Evolutionary conservation across 805 yeast species (phyloP), one percentile per base, ranked within the genome.

Genomic region (Alloascoidea hylecoeti): DNA sequence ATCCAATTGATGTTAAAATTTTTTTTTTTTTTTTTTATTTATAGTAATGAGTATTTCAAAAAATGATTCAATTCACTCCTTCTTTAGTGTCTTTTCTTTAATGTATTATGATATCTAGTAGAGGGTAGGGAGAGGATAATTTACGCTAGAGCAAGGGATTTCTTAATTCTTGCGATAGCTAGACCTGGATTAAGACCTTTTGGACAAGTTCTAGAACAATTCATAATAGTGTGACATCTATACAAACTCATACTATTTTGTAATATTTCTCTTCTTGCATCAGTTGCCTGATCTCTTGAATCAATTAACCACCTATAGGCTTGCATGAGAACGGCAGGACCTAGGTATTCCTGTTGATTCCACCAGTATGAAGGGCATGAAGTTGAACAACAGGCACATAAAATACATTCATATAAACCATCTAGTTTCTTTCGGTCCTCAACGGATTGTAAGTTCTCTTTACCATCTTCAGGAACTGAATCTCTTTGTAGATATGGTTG

Each of bases 331-430:
- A 92, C 97, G 18, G 98, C 98, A 17, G 98, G 98, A 41, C 98
- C 98, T 51, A 92, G 68, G 65, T 92, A 92, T 69, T 92, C 94
- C 64, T 88, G 95, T 67, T 85, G 95, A 67, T 92, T 92, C 98
- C 98, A 92, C 98, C 98, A 92, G 73, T 92, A 92, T 2, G 97
- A 88, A 39, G 98, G 98, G 69, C 98, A 92, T 15, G 97, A 78
- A 38, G 98, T 92, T 27, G 96, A 88, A 64, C 98, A 89, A 66
- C 98, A 88, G 6, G 98, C 98, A 68, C 98, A 89, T 57, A 89
- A 68, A 53, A 89, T 89, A 70, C 98, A 89, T 66, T 89, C 97
- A 66, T 89, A 89, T 49, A 92, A 66, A 41, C 98, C 98, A 60
- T 92, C 97, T 56, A 89, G 72, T 66, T 92, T 92, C 64, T 80